phyloP scores from a whole-genome alignment of 2,329 filamentous ascomycete species.

The Talaromyces pinophilus region DNA sequence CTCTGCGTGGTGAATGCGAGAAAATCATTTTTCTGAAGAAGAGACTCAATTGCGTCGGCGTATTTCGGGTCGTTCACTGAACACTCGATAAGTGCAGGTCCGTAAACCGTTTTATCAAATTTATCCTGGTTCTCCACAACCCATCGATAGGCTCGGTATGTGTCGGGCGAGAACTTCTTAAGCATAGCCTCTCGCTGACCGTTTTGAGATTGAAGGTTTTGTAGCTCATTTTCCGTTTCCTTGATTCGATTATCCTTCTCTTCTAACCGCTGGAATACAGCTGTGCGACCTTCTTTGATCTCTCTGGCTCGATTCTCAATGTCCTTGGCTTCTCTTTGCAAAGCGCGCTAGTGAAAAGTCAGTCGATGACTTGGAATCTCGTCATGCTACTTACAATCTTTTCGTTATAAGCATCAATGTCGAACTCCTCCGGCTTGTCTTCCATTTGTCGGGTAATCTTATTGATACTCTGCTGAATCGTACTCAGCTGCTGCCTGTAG shows the following conservation, averaged over 20 bases:
- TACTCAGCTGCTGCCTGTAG: slow-evolving; percentile 55
- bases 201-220: slow-evolving; percentile 68
- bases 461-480: slow-evolving; percentile 60
- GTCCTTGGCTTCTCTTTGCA: slow-evolving; percentile 47
- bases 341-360: slow-evolving; percentile 54
- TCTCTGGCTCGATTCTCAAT: slow-evolving; percentile 43
- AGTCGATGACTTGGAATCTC: slow-evolving; percentile 26
- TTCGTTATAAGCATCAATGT: slow-evolving; percentile 69
- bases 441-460: slow-evolving; percentile 64
- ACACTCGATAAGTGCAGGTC: slow-evolving; percentile 77
- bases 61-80: slow-evolving; percentile 73
- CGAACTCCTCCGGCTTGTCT: slow-evolving; percentile 66
- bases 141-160: slow-evolving; percentile 76
- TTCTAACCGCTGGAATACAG: slow-evolving; percentile 37
- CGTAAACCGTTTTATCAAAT: slow-evolving; percentile 77
- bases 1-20: slow-evolving; percentile 73
- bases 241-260: slow-evolving; percentile 42
- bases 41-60: slow-evolving; percentile 60
- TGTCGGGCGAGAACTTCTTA: slow-evolving; percentile 61
- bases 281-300: slow-evolving; percentile 42
- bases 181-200: slow-evolving; percentile 74
- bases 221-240: slow-evolving; percentile 53
- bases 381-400: slow-evolving; percentile 61
- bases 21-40: slow-evolving; percentile 57
- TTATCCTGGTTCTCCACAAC: slow-evolving; percentile 67